Conservation (phyloP, 129 eudicot species). For the Saposhnikovia divaricata region DNA sequence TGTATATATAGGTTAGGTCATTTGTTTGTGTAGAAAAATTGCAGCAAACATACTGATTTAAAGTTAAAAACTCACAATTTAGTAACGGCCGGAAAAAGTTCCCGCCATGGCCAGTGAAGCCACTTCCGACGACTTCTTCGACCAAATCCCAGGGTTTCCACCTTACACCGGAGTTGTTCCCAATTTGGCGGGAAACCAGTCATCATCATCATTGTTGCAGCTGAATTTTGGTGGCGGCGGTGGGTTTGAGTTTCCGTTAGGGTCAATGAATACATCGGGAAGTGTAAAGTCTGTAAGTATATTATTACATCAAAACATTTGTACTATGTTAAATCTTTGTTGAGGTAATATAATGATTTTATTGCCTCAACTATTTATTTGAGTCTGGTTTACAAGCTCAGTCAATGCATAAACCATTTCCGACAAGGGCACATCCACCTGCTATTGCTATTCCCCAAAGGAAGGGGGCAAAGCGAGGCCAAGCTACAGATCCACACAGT, state of each 20-base stretch:
- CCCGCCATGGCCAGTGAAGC: conserved; percentile 64
- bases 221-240: conserved; percentile 55
- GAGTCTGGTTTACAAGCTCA: conserved; percentile 54
- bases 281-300: background rate
- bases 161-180: conserved; percentile 35
- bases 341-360: background rate
- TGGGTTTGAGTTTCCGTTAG: conserved; percentile 16
- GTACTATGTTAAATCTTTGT: too few relatives aligned
- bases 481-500: conserved; percentile 97
- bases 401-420: conserved; percentile 52
- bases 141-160: conserved; percentile 72
- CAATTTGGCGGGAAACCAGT: conserved; percentile 52
- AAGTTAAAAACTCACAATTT: too few relatives aligned
- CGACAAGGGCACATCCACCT: conserved; percentile 61
- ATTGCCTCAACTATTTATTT: conserved; percentile 3
- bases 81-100: background rate
- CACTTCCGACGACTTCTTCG: conserved; percentile 74
- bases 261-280: conserved; percentile 33
- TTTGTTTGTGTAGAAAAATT: background rate
- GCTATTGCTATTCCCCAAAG: conserved; percentile 59
- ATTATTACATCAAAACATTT: background rate
- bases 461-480: conserved; percentile 89
- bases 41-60: background rate
- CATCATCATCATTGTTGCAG: conserved; percentile 40
- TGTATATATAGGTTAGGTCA: background rate